Evolutionary conservation across 768 basidiomycete genomes (phyloP), one percentile per base, ranked within the genome.

Genomic region (Tulasnella sp.): DNA sequence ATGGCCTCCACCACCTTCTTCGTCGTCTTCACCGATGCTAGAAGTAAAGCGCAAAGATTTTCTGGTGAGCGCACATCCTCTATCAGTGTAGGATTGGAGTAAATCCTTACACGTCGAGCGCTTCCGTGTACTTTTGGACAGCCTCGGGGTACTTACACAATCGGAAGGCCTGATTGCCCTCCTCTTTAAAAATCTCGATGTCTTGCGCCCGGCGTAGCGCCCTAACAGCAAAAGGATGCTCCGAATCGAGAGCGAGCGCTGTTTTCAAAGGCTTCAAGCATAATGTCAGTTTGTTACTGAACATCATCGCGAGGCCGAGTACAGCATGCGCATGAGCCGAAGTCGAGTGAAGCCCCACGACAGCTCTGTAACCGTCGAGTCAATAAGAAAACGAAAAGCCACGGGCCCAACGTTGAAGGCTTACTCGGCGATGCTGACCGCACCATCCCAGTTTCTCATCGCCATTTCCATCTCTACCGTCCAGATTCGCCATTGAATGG

Each of bases 401-500:
- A 38, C 34, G 7, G 34, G 15, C 15, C 15, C 15, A 15, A 15
- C 34, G 34, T 5, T 5, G 15, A 7, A 15, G 34, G 15, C 34
- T 5, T 38, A 38, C 34, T 38, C 34, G 15, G 34, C 34, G 7
- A 15, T 38, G 7, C 15, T 38, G 61, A 77, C 77, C 7, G 89
- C 90, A n/a, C 76, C 78, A 21, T 91, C 87, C 79, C 78, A 82
- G 52, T 79, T 81, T 24, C 79, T 79, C 62, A 80, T 77, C 22
- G 80, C 80, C 31, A 92, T 72, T 65, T 91, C 83, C 1, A 91
- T 73, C 70, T 91, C 87, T 38, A 90, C 76, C 63, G 80, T 74
- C 85, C 85, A 90, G n/a, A 80, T 68, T 43, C 86, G 74, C 90
- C 90, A 93, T 64, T 89, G 83, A 1, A 75, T 73, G 1, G 89